phyloP scores from a whole-genome alignment of 805 yeast species.

The Ogataea populi-albae region DNA sequence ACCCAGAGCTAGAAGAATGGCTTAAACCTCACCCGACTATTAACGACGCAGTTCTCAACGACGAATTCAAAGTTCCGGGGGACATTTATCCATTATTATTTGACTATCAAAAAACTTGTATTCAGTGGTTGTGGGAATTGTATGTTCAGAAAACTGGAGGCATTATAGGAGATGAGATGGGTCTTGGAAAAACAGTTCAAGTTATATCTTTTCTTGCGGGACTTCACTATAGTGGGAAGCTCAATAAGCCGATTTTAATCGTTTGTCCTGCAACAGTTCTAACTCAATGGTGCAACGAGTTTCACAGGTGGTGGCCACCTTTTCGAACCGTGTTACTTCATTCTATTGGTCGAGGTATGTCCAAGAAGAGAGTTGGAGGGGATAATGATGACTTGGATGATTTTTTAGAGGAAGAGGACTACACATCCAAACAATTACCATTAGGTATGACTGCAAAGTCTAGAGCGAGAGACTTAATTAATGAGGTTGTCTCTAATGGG shows the following conservation, averaged over 20 bases:
- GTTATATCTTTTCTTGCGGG: constrained; percentile 89
- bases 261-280: constrained; percentile 97
- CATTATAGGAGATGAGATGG: constrained; percentile 97
- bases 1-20: constrained; percentile 54
- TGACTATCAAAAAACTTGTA: constrained; percentile 94
- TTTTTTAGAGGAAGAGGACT: constrained; percentile 37
- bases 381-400: constrained; percentile 49
- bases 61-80: constrained; percentile 77
- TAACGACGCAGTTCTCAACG: constrained; percentile 72
- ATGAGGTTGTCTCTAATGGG: constrained; percentile 62
- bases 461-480: constrained; percentile 42
- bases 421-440: constrained; percentile 25
- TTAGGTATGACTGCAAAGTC: constrained; percentile 29
- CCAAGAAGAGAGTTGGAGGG: constrained; percentile 29
- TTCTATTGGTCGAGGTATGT: constrained; percentile 89
- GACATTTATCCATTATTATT: constrained; percentile 84
- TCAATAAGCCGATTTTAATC: constrained; percentile 74
- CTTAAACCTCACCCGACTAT: constrained; percentile 69
- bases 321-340: constrained; percentile 81
- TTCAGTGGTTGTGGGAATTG: constrained; percentile 97
- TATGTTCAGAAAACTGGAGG: constrained; percentile 90
- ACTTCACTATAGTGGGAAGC: constrained; percentile 72
- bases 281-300: constrained; percentile 95
- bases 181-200: constrained; percentile 93
- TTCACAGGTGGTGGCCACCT: constrained; percentile 98